phyloP scores from a whole-genome alignment of 345 rosid genomes.

The Turnera subulata region DNA sequence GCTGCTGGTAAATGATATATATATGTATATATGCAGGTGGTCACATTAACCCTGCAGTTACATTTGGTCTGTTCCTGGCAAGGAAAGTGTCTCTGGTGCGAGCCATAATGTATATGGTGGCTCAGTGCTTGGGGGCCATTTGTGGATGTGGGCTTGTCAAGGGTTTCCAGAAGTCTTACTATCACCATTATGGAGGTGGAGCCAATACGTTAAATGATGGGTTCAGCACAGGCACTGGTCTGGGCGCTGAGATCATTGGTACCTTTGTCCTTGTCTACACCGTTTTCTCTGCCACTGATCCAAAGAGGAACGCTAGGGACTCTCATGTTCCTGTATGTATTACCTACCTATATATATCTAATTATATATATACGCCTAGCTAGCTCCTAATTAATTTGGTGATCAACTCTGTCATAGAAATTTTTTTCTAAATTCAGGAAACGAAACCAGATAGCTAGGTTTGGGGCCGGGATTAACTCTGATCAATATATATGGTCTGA shows the following conservation, averaged over 20 bases:
- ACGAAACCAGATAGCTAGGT: too few relatives aligned
- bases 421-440: too few relatives aligned
- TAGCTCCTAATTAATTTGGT: too few relatives aligned
- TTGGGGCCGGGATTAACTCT: too few relatives aligned
- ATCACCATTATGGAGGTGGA: conserved; percentile 35
- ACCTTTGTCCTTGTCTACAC: conserved; percentile 51
- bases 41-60: conserved; percentile 44
- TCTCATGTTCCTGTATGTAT: conserved; percentile 43
- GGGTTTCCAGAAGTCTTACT: conserved; percentile 38
- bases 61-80: conserved; percentile 40
- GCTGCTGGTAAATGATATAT: too few relatives aligned
- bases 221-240: conserved; percentile 40
- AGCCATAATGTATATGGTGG: conserved; percentile 38
- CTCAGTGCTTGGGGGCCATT: conserved; percentile 47
- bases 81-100: conserved; percentile 44
- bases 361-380: too few relatives aligned
- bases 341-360: too few relatives aligned
- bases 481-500: not conserved
- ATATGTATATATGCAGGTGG: conserved; percentile 35
- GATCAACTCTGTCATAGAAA: too few relatives aligned
- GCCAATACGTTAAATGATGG: conserved; percentile 29
- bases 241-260: conserved; percentile 45
- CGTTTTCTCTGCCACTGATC: conserved; percentile 45
- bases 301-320: conserved; percentile 44
- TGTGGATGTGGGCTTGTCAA: conserved; percentile 47